Conservation (phyloP, 1,284 basidiomycete species). For the Ganoderma leucocontextum region DNA sequence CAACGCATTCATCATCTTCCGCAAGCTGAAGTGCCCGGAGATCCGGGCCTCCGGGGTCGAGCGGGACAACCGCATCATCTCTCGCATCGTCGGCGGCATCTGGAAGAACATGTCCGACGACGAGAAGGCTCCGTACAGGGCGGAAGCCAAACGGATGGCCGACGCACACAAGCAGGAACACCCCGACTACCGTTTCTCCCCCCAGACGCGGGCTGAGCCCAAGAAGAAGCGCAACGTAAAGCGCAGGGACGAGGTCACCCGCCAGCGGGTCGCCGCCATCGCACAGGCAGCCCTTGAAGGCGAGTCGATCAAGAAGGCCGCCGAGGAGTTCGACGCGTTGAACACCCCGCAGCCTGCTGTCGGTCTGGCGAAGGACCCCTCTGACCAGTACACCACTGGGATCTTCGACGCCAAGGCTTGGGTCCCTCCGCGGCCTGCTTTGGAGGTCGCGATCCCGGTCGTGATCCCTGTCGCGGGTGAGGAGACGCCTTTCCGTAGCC, state of each 20-base stretch:
- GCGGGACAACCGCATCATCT: slow-evolving; percentile 65
- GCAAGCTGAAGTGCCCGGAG: slow-evolving; percentile 66
- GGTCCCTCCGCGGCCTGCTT: slow-evolving; percentile 10
- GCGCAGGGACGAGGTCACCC: slow-evolving; percentile 34
- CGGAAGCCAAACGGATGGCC: slow-evolving; percentile 60
- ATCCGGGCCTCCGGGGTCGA: slow-evolving; percentile 53
- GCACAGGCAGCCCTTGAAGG: slow-evolving; percentile 21
- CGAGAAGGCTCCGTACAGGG: slow-evolving; percentile 46
- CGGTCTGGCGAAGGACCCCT: slow-evolving; percentile 7
- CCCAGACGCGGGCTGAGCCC: slow-evolving; percentile 33
- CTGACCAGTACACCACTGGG: slow-evolving; percentile 23
- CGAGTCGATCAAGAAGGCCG: background rate
- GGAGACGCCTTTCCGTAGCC: slow-evolving; percentile 24
- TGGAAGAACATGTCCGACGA: slow-evolving; percentile 59
- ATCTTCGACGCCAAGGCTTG: slow-evolving; percentile 29
- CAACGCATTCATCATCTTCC: slow-evolving; percentile 90
- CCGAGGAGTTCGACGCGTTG: background rate
- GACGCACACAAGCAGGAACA: slow-evolving; percentile 50
- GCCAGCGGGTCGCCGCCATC: slow-evolving; percentile 30
- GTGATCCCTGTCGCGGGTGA: background rate
- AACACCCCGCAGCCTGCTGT: background rate
- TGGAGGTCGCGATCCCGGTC: slow-evolving; percentile 1
- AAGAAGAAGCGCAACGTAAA: slow-evolving; percentile 37
- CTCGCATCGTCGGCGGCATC: slow-evolving; percentile 59
- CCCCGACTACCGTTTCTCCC: slow-evolving; percentile 59